These are phyloP conservation scores for Udeniomyces megalosporus DNA, from an alignment of 768 basidiomycete species.

Conservation along the genomic window DNA sequence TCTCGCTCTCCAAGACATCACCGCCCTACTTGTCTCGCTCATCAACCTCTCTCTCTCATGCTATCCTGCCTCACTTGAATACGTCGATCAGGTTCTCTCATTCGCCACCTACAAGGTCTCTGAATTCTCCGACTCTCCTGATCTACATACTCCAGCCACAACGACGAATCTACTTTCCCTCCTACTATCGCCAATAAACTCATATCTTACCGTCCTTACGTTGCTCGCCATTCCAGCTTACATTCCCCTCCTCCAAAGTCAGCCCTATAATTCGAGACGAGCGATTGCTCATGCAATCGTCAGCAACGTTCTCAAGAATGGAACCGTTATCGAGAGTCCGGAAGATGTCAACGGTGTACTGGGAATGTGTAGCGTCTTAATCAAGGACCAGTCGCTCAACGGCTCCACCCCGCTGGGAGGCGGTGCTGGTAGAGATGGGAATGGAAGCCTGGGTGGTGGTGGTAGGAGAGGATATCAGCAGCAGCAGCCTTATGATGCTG, in stretches of 20 bases:
- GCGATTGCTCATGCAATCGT: conserved; percentile 90
- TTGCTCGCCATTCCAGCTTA: conserved; percentile 92
- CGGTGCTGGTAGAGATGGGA: conserved; percentile 31
- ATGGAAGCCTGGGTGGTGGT: conserved; percentile 21
- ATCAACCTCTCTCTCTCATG: conserved; percentile 90
- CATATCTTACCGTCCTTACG: conserved; percentile 88
- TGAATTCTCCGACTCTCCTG: conserved; percentile 71
- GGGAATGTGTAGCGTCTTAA: conserved; percentile 79
- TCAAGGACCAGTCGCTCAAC: conserved; percentile 46
- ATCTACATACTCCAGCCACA: conserved; percentile 74
- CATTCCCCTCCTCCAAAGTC: conserved; percentile 59
- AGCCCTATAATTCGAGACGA: conserved; percentile 77
- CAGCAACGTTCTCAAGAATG: conserved; percentile 87
- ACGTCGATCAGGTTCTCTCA: conserved; percentile 84
- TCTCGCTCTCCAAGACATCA: conserved; percentile 91
- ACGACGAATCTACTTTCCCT: conserved; percentile 78
- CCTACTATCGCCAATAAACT: conserved; percentile 84
- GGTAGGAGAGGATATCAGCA: conserved; percentile 34
- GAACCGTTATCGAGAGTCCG: conserved; percentile 80
- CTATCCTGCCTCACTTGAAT: conserved; percentile 91
- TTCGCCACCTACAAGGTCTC: conserved; percentile 76
- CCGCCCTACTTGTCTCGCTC: conserved; percentile 83
- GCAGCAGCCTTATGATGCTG: conserved; percentile 43
- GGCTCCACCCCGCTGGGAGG: conserved; percentile 35
- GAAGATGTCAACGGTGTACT: conserved; percentile 90